These are phyloP conservation scores for Paraconiothyrium sp. DNA, from an alignment of 2,329 filamentous ascomycete genomes.

Conservation along the genomic window DNA sequence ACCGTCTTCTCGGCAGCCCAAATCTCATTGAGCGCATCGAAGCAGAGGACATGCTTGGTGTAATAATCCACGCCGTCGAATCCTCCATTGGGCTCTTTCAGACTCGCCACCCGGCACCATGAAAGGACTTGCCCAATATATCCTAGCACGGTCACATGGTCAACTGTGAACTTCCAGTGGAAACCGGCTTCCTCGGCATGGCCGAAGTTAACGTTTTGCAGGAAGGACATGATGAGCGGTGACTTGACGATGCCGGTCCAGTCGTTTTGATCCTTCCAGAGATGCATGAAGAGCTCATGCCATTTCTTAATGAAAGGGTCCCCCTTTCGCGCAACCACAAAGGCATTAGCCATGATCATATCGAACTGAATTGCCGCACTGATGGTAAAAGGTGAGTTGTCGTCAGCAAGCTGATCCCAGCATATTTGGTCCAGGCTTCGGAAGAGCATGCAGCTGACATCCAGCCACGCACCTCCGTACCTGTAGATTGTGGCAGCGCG, in stretches of 20 bases:
- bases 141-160: constrained; percentile 43
- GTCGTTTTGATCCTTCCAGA: constrained; percentile 34
- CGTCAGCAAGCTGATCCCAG: constrained; percentile 52
- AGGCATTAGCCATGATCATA: constrained; percentile 52
- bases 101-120: constrained; percentile 47
- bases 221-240: constrained; percentile 34
- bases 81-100: constrained; percentile 42
- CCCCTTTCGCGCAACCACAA: constrained; percentile 55
- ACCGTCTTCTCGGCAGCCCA: constrained; percentile 36
- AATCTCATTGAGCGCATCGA: constrained; percentile 34
- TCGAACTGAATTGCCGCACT: constrained; percentile 38
- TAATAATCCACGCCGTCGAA: constrained; percentile 46
- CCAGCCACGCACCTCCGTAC: constrained; percentile 55
- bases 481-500: constrained; percentile 53
- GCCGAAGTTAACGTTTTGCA: constrained; percentile 34
- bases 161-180: constrained; percentile 47
- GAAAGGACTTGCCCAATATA: constrained; percentile 54
- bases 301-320: constrained; percentile 57
- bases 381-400: constrained; percentile 47
- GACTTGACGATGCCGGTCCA: constrained; percentile 29
- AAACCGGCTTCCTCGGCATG: constrained; percentile 33
- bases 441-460: constrained; percentile 54
- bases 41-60: constrained; percentile 38
- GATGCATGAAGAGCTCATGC: constrained; percentile 38
- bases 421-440: constrained; percentile 51